Base-by-base conservation (phyloP, 257 asterid genomes). In the Solanum arcanum region DNA sequence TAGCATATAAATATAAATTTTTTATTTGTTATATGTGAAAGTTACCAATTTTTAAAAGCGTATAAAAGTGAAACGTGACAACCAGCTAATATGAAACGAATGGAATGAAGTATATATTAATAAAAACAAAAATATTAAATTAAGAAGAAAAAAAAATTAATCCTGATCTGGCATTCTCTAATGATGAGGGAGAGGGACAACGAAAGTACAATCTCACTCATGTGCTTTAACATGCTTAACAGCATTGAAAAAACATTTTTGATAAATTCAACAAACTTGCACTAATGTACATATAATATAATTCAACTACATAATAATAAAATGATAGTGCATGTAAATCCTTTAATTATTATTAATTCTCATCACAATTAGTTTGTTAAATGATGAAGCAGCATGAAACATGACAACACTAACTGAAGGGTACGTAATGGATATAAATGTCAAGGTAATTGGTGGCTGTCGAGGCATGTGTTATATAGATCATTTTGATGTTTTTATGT, bases 181-280 rank as follows among this genome's bases (percentile, higher is more conserved):
- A 41, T 66, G 33, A 83, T 83, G 66, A 20, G 25, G 66, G 80
- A 66, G 59, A 70, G 77, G 44, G 44, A 84, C 46, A 64, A 64
- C 62, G 39, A n/a, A 66, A 80, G 44, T 66, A 66, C 80, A 74
- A 44, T 66, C 80, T 27, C 44, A 37, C 15, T 88, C 88, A 88
- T 88, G 88, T 88, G 88, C 82, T 76, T 62, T 83, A 88, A 88
- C 90, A 85, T 88, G 88, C 69, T 46, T 56, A 85, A 75, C 88
- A 85, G 88, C 39, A 37, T 37, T 37, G 39, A 23, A 9, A 60
- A 60, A 0, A 60, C 3, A 60, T 10, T 60, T 60, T 60, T 23
- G 69, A 60, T 60, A 60, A 60, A 18, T 56, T 56, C 64, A 18
- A 56, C 64, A 1, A 18, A 23, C 69, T 23, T 62, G 69, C 15